Evolutionary conservation across 257 asterid species (phyloP), one percentile per base, ranked within the genome.

Genomic region (Scutellaria minor): DNA sequence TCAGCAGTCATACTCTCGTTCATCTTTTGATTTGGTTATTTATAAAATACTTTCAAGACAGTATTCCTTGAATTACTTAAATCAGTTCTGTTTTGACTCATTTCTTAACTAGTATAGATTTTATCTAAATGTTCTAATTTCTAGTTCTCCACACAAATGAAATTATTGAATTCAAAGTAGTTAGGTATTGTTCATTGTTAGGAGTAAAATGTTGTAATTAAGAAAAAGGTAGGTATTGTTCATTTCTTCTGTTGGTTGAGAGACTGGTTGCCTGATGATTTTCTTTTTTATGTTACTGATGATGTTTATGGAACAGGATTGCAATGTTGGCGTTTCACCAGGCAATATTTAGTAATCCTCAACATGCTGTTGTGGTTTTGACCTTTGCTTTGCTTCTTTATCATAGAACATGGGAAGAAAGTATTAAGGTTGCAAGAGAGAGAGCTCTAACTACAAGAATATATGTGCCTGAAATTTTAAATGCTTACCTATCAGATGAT

Each of bases 341-440:
- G 61, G 90, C 94, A 70, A 78, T 92, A 71, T 77, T 78, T 66
- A 74, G 66, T 68, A 79, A 85, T 68, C 98, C 99, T 64, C 91
- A 87, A 78, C 82, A 78, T 60, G 81, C 86, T 66, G 77, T 81
- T 18, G 90, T 92, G 72, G 85, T 87, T 80, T 81, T 86, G 86
- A 83, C 97, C 74, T 83, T 90, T 75, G 98, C 94, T 70, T 90
- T 96, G 59, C 85, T 92, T 68, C 91, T 95, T 69, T 79, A 80
- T 78, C 88, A 80, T 74, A 89, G 92, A 77, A 76, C 83, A 6
- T 87, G 95, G 97, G 76, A 70, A 58, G 79, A 83, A 73, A 88
- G 97, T 76, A 80, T 87, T 58, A 55, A 66, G 64, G 83, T 83
- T 83, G 93, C 97, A 0, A 87, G 87, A 85, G 56, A 78, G 77